Evolutionary conservation across 768 basidiomycete species (phyloP).

Genomic region (Suillus fuscotomentosus): DNA sequence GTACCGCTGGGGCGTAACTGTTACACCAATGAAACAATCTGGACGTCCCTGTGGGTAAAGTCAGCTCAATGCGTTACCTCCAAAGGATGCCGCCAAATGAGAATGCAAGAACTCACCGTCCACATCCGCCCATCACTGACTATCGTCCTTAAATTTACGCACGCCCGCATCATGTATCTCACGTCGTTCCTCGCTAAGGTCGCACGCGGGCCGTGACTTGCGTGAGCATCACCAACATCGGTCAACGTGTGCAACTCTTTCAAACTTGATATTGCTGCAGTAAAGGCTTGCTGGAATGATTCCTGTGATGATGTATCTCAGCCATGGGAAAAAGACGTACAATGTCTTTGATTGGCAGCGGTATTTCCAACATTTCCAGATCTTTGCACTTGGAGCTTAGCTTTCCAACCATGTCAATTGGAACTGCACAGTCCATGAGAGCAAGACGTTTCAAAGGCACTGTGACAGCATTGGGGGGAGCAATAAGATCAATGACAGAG

Average conservation of each 20-base stretch:
- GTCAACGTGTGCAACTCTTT: conserved; percentile 42
- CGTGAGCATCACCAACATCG: conserved; percentile 42
- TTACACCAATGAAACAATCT: background rate
- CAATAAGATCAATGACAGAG: conserved; percentile 41
- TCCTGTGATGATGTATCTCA: background rate
- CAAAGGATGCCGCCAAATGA: conserved; percentile 1
- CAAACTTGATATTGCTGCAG: conserved; percentile 34
- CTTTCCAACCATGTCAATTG: conserved; percentile 34
- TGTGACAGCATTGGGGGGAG: conserved; percentile 35
- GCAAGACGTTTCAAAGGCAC: conserved; percentile 42
- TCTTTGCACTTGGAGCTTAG: conserved; percentile 43
- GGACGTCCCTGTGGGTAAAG: background rate
- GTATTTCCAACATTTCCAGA: conserved; percentile 50
- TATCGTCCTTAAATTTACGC: conserved; percentile 42
- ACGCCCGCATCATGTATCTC: conserved; percentile 38
- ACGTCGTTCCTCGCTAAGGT: conserved; percentile 39
- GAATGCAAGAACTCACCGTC: conserved; percentile 43
- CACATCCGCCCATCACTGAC: conserved; percentile 51
- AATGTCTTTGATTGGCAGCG: conserved; percentile 50
- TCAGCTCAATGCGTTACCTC: background rate
- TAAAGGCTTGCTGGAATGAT: conserved; percentile 29
- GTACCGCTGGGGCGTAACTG: background rate
- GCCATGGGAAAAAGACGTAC: conserved; percentile 27
- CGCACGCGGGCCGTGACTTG: conserved; percentile 38
- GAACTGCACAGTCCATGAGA: conserved; percentile 47